Evolutionary conservation across 2,329 filamentous ascomycete genomes (phyloP), one percentile per base, ranked within the genome.

Genomic region (Myriangium duriaei): DNA sequence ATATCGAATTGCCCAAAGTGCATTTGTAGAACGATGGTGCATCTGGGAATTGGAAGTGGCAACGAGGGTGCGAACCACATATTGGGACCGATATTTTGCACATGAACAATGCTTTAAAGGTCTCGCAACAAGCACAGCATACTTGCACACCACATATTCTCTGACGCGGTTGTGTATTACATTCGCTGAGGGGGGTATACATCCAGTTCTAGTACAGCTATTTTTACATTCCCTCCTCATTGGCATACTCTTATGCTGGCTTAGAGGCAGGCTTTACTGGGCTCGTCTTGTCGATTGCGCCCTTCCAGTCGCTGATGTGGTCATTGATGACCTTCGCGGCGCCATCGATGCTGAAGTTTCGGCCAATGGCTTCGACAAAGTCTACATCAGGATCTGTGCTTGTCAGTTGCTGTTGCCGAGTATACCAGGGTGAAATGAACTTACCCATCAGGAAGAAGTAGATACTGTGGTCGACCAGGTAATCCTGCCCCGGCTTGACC

Each of bases 361-460:
- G 71, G 12, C 91, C 91, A 53, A 98, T 78, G 10, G 87, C 92
- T 66, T 98, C 92, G 17, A 98, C 88, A 60, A 98, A 98, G 59
- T 98, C 87, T 13, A 88, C 88, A 50, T 96, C 87, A 0, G 91
- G 91, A 58, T 96, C 91, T 77, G 51, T 16, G 9, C 5, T 16
- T 11, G 24, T 45, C 19, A 41, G 32, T 12, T 13, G 14, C 24
- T 26, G 9, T 10, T 9, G n/a, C n/a, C n/a, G n/a, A n/a, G n/a
- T n/a, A n/a, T n/a, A n/a, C n/a, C n/a, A n/a, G n/a, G n/a, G n/a
- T n/a, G n/a, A n/a, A n/a, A 26, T 7, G 12, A 14, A 63, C 71
- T 60, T 57, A 77, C 73, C 74, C 91, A 98, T 98, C 49, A 98
- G 65, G 61, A 98, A 98, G 54, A 98, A 98, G 69, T 98, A 98